Evolutionary conservation across 805 yeast species (phyloP).

Genomic region (Sugiyamaella marilandica): DNA sequence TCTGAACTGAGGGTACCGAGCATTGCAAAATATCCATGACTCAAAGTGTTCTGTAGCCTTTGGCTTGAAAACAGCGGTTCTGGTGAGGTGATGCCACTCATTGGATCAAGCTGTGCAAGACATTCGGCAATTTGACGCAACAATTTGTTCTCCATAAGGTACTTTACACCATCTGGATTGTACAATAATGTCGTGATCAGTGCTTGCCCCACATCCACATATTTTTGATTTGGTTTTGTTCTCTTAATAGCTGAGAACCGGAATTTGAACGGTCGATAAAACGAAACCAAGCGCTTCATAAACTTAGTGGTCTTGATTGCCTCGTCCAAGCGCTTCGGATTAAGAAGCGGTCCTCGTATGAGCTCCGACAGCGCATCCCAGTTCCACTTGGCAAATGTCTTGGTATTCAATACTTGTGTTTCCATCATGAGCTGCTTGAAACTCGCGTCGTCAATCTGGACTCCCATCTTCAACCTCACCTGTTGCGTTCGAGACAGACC

Average conservation of each 20-base stretch:
- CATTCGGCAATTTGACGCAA: constrained; percentile 87
- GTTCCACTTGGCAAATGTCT: constrained; percentile 80
- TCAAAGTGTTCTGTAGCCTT: constrained; percentile 58
- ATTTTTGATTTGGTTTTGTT: constrained; percentile 49
- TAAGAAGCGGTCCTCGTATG: constrained; percentile 78
- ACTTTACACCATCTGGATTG: constrained; percentile 60
- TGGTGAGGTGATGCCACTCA: constrained; percentile 63
- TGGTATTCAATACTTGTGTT: constrained; percentile 70
- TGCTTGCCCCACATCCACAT: constrained; percentile 69
- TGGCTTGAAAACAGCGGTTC: constrained; percentile 68
- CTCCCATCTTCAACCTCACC: constrained; percentile 33
- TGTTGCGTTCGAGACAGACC: constrained; percentile 13
- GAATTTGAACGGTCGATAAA: constrained; percentile 86
- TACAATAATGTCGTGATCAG: constrained; percentile 62
- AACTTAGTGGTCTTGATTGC: constrained; percentile 74
- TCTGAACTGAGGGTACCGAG: constrained; percentile 66
- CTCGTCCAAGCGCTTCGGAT: constrained; percentile 71
- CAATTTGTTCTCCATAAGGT: constrained; percentile 66
- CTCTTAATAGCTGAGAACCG: constrained; percentile 58
- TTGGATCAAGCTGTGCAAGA: constrained; percentile 77
- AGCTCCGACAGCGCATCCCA: constrained; percentile 71
- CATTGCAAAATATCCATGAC: constrained; percentile 72
- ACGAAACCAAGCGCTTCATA: constrained; percentile 75
- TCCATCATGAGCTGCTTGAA: constrained; percentile 61
- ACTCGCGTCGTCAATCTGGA: constrained; percentile 56